Evolutionary conservation across 306 rosid species (phyloP).

Genomic region (Argentina anserina): DNA sequence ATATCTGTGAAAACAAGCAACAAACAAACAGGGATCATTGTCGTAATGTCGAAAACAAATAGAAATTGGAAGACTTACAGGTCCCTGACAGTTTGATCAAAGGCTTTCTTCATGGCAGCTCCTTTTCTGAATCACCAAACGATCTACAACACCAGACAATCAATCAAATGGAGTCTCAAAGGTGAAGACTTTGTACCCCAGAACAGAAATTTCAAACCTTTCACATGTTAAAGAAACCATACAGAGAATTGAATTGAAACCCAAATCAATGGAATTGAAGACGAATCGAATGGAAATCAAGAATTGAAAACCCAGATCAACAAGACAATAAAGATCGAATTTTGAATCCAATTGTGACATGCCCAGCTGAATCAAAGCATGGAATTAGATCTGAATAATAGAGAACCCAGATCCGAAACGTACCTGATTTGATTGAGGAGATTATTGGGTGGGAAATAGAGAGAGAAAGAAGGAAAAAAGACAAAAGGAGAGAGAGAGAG

Average conservation of each 20-base stretch:
- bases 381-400: constrained; percentile 36
- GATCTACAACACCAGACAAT: not conserved
- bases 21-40: not conserved
- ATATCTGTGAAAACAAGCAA: not conserved
- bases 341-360: not conserved
- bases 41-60: not conserved
- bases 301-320: not conserved
- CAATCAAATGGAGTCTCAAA: not conserved
- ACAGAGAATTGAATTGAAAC: not conserved
- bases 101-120: constrained; percentile 78
- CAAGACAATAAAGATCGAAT: not conserved
- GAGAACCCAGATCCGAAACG: constrained; percentile 37
- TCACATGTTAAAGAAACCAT: too few species aligned
- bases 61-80: constrained; percentile 52
- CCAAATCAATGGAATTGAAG: not conserved
- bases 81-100: constrained; percentile 97
- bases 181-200: not conserved
- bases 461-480: too few species aligned
- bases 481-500: too few species aligned
- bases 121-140: not conserved
- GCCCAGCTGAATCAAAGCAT: not conserved
- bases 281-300: not conserved
- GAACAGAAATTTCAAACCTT: not conserved
- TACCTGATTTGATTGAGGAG: constrained; percentile 8
- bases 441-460: not conserved